Base-by-base conservation (phyloP, 1,284 basidiomycete genomes). In the Tilletia walkeri region DNA sequence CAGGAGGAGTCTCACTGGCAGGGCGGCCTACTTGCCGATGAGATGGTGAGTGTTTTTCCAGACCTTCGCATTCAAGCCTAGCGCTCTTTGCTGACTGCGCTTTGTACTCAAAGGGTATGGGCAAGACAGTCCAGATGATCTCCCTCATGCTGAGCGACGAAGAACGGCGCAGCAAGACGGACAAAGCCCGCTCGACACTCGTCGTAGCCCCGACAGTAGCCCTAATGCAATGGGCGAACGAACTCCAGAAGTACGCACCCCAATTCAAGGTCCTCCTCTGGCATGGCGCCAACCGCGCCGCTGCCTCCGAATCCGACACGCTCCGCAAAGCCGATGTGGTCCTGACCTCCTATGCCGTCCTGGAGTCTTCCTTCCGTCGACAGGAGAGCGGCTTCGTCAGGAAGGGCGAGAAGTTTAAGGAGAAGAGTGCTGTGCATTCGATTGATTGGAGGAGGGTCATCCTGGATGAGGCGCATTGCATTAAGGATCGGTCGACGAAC, bases 121-220 rank as follows among this genome's bases (percentile, higher is more conserved):
- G 95, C 41, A 98, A 98, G 85, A 99, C 95, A 0, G 97, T 99
- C 73, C 96, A 99, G 83, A 95, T 95, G 78, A 95, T 99, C 67
- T 89, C 94, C 2, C 87, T 99, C 45, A 87, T 99, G 48, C 89
- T 95, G 2, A 90, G 91, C 0, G 66, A 67, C 36, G 41, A 67
- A 12, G 30, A 67, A 6, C 48, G 48, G 6, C 38, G 30, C 18
- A 36, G 12, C 34, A 38, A 39, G 30, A 38, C 30, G 4, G 91
- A 93, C 81, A 85, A 88, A 65, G 85, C 88, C 74, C 91, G 89
- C 82, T 94, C 94, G 0, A 95, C 93, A 70, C 88, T 99, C 9
- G 93, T 99, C 24, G 88, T 99, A 45, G 95, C 95, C 2, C 85
- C 85, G 12, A 96, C 94, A 2, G 95, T 98, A 65, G 96, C 96